Base-by-base conservation (phyloP, 2,329 filamentous ascomycete species). In the Cladorrhinum sp. region DNA sequence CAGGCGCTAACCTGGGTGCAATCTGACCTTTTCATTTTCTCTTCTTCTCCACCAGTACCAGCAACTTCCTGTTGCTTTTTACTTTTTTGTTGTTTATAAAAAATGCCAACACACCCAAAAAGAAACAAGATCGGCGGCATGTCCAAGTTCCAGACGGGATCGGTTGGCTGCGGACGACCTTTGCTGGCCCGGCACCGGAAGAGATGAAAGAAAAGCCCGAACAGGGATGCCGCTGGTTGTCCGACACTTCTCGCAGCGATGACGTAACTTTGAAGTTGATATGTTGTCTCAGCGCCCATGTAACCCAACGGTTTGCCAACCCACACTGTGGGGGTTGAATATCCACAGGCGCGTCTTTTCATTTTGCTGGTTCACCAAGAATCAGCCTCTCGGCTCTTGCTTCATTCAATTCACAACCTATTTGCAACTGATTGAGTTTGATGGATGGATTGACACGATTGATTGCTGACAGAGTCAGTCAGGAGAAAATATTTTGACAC, bases 231-330 rank as follows among this genome's bases (percentile, higher is more conserved):
- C 36, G 59, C 58, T 42, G 33, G 50, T 63, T 64, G 59, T 59
- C 57, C 58, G 59, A 61, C 52, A 56, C 62, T 63, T 51, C 55
- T 54, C 36, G 51, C 57, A 54, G 26, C 65, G 64, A 67, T 69
- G 67, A 69, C 67, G 67, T 69, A 69, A 68, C 57, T 55, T 55
- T 57, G 46, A 62, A 50, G 57, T 58, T 65, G 64, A 57, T 64
- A 67, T 64, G 59, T 28, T 65, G 60, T 66, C 65, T 65, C 62
- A 60, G 42, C 9, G 42, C 55, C 63, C 59, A 64, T 67, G 61
- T 63, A 63, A 67, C 53, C 62, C 48, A 50, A 55, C 59, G 24
- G 42, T 53, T 57, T 64, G 42, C 16, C 18, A 46, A 24, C 23
- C 65, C 65, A 49, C 62, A 69, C 66, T 69, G 67, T 68, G 63